Conservation (phyloP, 2,329 filamentous ascomycete genomes). For the Sclerotinia trifoliorum region DNA sequence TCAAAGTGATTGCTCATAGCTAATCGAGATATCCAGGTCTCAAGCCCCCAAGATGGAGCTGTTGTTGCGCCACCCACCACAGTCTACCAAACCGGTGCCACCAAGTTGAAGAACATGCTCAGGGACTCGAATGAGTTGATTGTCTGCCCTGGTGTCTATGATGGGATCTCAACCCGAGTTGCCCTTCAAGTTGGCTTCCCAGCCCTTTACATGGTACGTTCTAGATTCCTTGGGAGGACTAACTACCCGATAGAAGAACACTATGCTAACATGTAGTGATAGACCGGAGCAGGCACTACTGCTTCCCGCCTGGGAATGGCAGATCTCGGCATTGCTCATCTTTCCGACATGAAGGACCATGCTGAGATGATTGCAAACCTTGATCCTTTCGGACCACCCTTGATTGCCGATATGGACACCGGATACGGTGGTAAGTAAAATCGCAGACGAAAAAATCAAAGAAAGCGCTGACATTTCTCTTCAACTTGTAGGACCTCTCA, state of each 20-base stretch:
- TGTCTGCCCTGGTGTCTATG: slow-evolving; percentile 60
- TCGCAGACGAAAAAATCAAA: neutral
- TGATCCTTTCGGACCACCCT: slow-evolving; percentile 47
- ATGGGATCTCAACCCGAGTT: slow-evolving; percentile 65
- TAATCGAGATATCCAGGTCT: slow-evolving; percentile 3
- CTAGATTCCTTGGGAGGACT: neutral
- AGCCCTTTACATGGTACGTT: slow-evolving; percentile 63
- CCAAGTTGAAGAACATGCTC: slow-evolving; percentile 24
- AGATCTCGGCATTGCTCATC: slow-evolving; percentile 50
- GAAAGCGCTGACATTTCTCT: neutral
- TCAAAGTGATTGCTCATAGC: neutral
- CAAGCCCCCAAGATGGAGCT: neutral
- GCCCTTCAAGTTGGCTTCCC: slow-evolving; percentile 62
- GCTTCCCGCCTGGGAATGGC: slow-evolving; percentile 49
- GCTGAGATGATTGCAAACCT: slow-evolving; percentile 54
- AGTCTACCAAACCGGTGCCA: slow-evolving; percentile 6
- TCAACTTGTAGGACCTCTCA: slow-evolving; percentile 31
- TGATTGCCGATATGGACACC: slow-evolving; percentile 56
- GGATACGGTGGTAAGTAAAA: slow-evolving; percentile 41
- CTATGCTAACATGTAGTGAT: neutral
- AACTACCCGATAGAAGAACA: neutral
- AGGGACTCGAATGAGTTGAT: slow-evolving; percentile 19
- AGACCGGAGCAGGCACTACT: slow-evolving; percentile 48
- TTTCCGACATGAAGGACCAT: slow-evolving; percentile 53
- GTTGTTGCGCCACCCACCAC: neutral